Base-by-base conservation (phyloP, 129 eudicot genomes). In the Helichrysum umbraculigerum region DNA sequence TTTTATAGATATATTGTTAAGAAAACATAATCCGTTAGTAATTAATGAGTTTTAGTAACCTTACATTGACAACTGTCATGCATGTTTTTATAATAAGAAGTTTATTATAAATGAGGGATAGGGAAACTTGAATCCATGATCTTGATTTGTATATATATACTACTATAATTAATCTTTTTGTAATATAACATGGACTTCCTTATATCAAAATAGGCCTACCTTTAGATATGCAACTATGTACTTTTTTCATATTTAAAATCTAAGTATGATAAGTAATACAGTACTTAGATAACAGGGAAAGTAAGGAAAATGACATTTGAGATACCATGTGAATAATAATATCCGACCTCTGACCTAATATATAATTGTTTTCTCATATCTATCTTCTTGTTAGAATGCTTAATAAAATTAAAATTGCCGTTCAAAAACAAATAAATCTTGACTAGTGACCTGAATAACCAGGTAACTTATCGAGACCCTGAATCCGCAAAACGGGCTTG, bases 401-500 rank as follows among this genome's bases (percentile, higher is more conserved):
- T 9, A 41, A 2, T 9, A 41, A 41, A 41, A 39, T 1, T 30
- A 30, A 35, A 35, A 25, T 44, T 44, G 16, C 12, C 1, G n/a
- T 47, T 47, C 1, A 14, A 3, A 42, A 9, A 47, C 28, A 25
- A 25, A 25, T 25, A 14, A 14, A 47, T 47, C 17, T 12, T 47
- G 54, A 47, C 17, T 17, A 14, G 3, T 47, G 54, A 47, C 54
- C 54, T 47, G 5, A 63, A 51, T 25, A 25, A 2, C 67, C 63
- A 92, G 98, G 96, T 93, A 16, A 93, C 97, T 19, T 93, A 86
- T 71, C 83, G 88, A 17, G 98, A 94, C 20, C 89, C 97, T 4
- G 97, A 89, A 71, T 87, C 97, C 0, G 98, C 98, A 0, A 82
- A 82, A 57, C 69, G 89, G 78, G 90, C 98, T 63, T 94, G 98